phyloP scores from a whole-genome alignment of 306 rosid genomes.

The Corylus heterophylla region DNA sequence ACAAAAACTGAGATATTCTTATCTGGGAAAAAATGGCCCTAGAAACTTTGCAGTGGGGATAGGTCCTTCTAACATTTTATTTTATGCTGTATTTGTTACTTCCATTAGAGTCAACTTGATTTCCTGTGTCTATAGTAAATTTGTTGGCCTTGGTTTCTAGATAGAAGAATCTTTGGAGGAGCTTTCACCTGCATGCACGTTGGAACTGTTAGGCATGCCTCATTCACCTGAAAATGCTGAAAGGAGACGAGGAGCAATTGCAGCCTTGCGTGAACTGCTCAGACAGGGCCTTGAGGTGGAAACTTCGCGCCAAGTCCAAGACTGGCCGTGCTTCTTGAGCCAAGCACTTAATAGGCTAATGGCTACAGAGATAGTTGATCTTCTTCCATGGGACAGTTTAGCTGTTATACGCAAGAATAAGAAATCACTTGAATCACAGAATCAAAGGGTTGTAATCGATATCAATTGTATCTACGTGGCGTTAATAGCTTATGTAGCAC shows the following conservation, averaged over 20 bases:
- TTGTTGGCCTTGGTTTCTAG: slow-evolving; percentile 45
- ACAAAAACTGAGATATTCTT: background rate
- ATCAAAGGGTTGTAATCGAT: slow-evolving; percentile 83
- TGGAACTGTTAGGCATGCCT: slow-evolving; percentile 82
- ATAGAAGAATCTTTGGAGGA: slow-evolving; percentile 99
- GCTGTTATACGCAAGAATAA: slow-evolving; percentile 79
- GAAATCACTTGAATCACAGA: slow-evolving; percentile 92
- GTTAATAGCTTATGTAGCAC: slow-evolving; percentile 77
- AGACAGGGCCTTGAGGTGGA: slow-evolving; percentile 96
- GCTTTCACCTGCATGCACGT: slow-evolving; percentile 95
- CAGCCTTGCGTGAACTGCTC: slow-evolving; percentile 87
- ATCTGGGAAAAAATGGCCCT: background rate
- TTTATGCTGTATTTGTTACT: slow-evolving; percentile 1
- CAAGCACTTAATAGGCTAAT: slow-evolving; percentile 72
- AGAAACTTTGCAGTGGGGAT: background rate
- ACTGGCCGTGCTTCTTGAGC: slow-evolving; percentile 90
- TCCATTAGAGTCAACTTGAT: background rate
- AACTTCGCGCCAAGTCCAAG: slow-evolving; percentile 78
- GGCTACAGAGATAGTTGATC: slow-evolving; percentile 87
- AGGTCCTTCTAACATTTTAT: background rate
- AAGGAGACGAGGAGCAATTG: slow-evolving; percentile 86
- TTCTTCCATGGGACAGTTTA: slow-evolving; percentile 88
- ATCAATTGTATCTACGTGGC: slow-evolving; percentile 71
- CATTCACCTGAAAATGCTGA: slow-evolving; percentile 69
- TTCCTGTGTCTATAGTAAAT: background rate